These are phyloP conservation scores for Melampsora americana DNA, from an alignment of 1,284 basidiomycete genomes.

Conservation along the genomic window DNA sequence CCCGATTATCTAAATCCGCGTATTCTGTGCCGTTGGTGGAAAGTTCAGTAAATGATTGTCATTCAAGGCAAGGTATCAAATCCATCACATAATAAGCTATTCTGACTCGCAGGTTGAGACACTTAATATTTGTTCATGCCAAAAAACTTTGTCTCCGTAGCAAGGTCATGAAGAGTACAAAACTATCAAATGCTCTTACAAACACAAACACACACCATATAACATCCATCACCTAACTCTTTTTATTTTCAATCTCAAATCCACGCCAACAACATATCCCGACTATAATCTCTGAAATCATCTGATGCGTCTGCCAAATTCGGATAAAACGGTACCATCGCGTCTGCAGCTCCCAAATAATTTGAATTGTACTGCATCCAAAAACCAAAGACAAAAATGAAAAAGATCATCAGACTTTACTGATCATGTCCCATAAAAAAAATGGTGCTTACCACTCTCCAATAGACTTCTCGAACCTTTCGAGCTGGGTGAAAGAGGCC, in stretches of 20 bases:
- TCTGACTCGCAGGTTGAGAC: too few relatives aligned
- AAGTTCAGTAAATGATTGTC: too few relatives aligned
- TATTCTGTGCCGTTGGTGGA: too few relatives aligned
- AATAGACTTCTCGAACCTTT: conserved; percentile 78
- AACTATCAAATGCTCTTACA: too few relatives aligned
- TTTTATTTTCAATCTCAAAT: conserved; percentile 18
- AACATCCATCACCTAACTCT: neutral
- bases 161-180: too few relatives aligned
- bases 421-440: conserved; percentile 66
- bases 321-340: conserved; percentile 91
- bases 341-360: conserved; percentile 81
- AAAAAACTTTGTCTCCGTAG: too few relatives aligned
- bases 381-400: conserved; percentile 61
- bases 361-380: conserved; percentile 58
- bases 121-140: too few relatives aligned
- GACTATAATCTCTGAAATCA: conserved; percentile 50
- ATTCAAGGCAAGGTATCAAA: too few relatives aligned
- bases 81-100: too few relatives aligned
- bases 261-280: conserved; percentile 50
- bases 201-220: neutral
- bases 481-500: conserved; percentile 92
- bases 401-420: conserved; percentile 59
- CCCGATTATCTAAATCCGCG: too few relatives aligned
- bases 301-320: conserved; percentile 51
- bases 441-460: conserved; percentile 40